A percentile compares a stretch with the other conserved stretches of the same genome.
Conservation (phyloP, 192 early-diverging fungal species). For the Gryganskiella cystojenkinii region DNA sequence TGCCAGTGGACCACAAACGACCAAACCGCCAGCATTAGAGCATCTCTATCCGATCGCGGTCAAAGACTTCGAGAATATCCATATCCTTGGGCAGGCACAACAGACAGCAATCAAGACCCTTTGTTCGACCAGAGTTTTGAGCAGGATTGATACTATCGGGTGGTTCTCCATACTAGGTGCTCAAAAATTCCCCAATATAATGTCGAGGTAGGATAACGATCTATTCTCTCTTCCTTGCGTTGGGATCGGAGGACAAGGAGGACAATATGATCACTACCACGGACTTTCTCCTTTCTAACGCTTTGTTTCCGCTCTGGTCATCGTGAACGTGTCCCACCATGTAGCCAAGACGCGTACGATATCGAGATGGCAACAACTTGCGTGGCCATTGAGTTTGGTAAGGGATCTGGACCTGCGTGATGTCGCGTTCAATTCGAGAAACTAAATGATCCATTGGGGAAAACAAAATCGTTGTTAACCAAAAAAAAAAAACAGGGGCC, state of each 20-base stretch:
- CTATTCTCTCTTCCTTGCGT: no score
- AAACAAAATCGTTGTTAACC: no score
- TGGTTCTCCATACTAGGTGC: conserved; percentile 49
- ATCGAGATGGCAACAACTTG: conserved; percentile 74
- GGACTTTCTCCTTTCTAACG: background rate
- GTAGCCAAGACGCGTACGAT: conserved; percentile 78
- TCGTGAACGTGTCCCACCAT: no score
- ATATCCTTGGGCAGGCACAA: conserved; percentile 26
- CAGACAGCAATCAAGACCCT: conserved; percentile 35
- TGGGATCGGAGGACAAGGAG: no score
- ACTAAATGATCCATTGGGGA: background rate
- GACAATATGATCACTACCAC: background rate
- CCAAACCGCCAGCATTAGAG: conserved; percentile 38
- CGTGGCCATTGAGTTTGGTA: conserved; percentile 72
- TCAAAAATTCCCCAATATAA: conserved; percentile 54
- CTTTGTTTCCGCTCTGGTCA: background rate
- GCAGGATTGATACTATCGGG: conserved; percentile 46
- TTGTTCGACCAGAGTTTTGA: conserved; percentile 37
- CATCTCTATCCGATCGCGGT: conserved; percentile 31
- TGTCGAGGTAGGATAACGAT: conserved; percentile 38
- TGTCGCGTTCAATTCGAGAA: background rate
- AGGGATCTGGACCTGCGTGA: background rate
- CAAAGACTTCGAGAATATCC: conserved; percentile 44
- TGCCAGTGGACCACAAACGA: conserved; percentile 5
- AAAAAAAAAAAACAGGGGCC: conserved; percentile 57